Evolutionary conservation across 2,329 filamentous ascomycete genomes (phyloP).

Genomic region (Diaporthe ilicicola): DNA sequence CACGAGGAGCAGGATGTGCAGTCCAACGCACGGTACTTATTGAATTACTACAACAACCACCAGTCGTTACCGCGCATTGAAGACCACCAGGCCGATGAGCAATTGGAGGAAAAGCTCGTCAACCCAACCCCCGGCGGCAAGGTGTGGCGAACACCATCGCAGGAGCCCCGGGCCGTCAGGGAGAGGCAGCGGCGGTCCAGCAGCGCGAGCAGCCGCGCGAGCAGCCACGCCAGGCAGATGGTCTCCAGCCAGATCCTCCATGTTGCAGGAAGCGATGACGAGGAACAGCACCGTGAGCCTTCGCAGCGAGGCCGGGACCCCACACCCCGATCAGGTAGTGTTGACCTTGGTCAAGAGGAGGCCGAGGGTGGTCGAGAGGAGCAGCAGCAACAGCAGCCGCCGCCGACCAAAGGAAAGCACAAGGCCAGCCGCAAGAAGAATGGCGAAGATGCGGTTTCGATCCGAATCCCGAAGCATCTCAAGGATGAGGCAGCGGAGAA

Average conservation of each 20-base stretch:
- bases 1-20: slow-evolving; percentile 43
- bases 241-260: slow-evolving; percentile 30
- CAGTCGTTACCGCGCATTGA: slow-evolving; percentile 7
- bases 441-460: background rate
- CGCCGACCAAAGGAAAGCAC: background rate
- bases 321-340: background rate
- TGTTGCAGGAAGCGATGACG: background rate
- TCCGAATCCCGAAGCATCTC: slow-evolving; percentile 25
- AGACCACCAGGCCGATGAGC: slow-evolving; percentile 24
- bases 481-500: slow-evolving; percentile 19
- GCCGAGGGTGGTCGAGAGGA: background rate
- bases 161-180: slow-evolving; percentile 22
- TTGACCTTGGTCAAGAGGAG: slow-evolving; percentile 2
- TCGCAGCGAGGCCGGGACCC: background rate
- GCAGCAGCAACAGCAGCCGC: background rate
- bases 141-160: slow-evolving; percentile 25
- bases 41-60: slow-evolving; percentile 33
- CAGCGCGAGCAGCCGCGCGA: slow-evolving; percentile 21
- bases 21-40: slow-evolving; percentile 47
- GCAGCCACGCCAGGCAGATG: slow-evolving; percentile 1
- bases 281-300: background rate
- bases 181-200: slow-evolving; percentile 29
- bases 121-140: slow-evolving; percentile 12
- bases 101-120: slow-evolving; percentile 26
- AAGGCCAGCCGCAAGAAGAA: background rate